These are phyloP conservation scores for Lepidium africanum DNA, from an alignment of 345 rosid species.

Conservation along the genomic window DNA sequence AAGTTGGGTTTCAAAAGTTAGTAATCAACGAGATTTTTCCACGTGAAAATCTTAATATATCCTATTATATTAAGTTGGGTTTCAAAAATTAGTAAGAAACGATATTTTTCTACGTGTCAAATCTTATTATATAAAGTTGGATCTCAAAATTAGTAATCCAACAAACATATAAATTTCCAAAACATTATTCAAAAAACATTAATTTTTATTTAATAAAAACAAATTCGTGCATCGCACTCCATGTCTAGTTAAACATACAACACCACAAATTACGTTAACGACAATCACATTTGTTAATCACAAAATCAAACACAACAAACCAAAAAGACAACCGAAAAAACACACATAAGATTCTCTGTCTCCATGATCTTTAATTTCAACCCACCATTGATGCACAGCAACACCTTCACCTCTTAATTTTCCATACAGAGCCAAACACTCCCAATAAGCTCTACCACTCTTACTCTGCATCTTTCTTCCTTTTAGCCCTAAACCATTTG, in stretches of 20 bases:
- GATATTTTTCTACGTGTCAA: no score
- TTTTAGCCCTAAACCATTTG: slow-evolving; percentile 32
- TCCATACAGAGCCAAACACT: slow-evolving; percentile 75
- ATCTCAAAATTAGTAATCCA: no score
- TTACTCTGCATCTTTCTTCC: slow-evolving; percentile 24
- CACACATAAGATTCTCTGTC: slow-evolving; percentile 1
- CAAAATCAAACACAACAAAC: neutral
- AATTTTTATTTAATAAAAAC: no score
- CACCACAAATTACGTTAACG: slow-evolving; percentile 7
- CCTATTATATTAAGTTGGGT: no score
- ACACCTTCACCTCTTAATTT: slow-evolving; percentile 71
- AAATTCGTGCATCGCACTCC: no score
- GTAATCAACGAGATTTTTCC: no score
- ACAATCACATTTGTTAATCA: slow-evolving; percentile 6
- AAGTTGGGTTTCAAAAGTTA: no score
- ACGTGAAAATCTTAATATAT: no score
- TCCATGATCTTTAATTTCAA: slow-evolving; percentile 26
- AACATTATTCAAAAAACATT: no score
- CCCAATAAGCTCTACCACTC: slow-evolving; percentile 64
- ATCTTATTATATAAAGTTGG: no score
- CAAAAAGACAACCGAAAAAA: neutral
- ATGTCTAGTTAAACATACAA: slow-evolving; percentile 10
- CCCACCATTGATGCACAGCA: slow-evolving; percentile 90
- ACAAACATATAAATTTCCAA: no score
- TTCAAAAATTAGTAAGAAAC: no score